Percentiles rank a stretch among this genome's conserved stretches.
These are phyloP conservation scores for Botrytis medusae DNA, from an alignment of 2,329 filamentous ascomycete species.

Conservation along the genomic window DNA sequence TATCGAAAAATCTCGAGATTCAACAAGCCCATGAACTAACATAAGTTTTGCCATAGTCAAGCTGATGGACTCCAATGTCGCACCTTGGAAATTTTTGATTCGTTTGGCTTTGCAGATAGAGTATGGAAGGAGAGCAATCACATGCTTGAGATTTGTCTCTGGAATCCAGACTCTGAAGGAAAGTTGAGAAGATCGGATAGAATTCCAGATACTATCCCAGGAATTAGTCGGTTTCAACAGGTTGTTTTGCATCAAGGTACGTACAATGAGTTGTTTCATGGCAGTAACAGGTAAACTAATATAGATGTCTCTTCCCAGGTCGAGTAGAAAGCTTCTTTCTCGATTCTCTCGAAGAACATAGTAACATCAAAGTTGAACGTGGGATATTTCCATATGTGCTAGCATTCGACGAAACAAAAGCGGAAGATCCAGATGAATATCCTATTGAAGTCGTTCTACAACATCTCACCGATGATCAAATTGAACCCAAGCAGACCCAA, in stretches of 20 bases:
- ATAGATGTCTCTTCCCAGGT: slow-evolving; percentile 19
- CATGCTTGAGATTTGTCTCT: slow-evolving; percentile 62
- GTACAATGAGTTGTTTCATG: neutral
- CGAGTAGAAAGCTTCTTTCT: slow-evolving; percentile 67
- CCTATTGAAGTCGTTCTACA: slow-evolving; percentile 60
- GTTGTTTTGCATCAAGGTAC: slow-evolving; percentile 67
- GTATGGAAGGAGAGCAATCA: slow-evolving; percentile 67
- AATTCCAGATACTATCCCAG: slow-evolving; percentile 61
- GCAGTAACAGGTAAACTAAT: neutral
- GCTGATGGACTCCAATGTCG: slow-evolving; percentile 63
- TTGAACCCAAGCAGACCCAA: slow-evolving; percentile 49
- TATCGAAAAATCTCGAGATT: neutral
- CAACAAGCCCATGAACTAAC: neutral
- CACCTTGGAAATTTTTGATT: slow-evolving; percentile 69
- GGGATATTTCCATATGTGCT: slow-evolving; percentile 58
- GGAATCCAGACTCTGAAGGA: slow-evolving; percentile 62
- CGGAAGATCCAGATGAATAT: slow-evolving; percentile 53
- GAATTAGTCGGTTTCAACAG: slow-evolving; percentile 62
- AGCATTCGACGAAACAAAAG: slow-evolving; percentile 51
- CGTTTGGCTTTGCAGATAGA: slow-evolving; percentile 64
- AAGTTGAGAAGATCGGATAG: slow-evolving; percentile 57
- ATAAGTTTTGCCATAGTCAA: slow-evolving; percentile 46
- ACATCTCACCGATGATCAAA: slow-evolving; percentile 58
- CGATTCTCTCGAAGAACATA: slow-evolving; percentile 57
- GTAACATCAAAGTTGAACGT: slow-evolving; percentile 58